Evolutionary conservation across 2,329 filamentous ascomycete species (phyloP).

Genomic region (Biscogniauxia sp.): DNA sequence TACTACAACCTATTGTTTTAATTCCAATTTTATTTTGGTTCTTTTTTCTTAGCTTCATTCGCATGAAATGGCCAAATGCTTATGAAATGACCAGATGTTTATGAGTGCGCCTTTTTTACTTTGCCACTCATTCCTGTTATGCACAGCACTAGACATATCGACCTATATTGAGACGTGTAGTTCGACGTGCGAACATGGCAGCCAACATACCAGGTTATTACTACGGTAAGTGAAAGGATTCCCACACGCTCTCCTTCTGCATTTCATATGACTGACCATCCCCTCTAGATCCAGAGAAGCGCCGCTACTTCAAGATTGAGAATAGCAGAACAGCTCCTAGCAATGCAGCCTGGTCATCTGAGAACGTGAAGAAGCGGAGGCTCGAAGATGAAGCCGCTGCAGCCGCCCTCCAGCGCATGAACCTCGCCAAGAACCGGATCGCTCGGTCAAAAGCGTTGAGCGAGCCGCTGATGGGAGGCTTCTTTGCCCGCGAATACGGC

Average conservation of each 20-base stretch:
- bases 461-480: conserved; percentile 33
- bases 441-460: conserved; percentile 33
- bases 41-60: too few species aligned
- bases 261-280: neutral
- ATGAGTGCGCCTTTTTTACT: neutral
- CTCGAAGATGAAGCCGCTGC: conserved; percentile 40
- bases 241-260: neutral
- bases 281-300: conserved; percentile 51
- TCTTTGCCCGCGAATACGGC: conserved; percentile 36
- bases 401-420: conserved; percentile 26
- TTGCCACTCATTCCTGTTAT: neutral
- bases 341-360: conserved; percentile 53
- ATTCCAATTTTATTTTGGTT: too few species aligned
- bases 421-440: conserved; percentile 38
- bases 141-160: neutral
- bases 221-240: conserved; percentile 40
- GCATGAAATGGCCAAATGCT: neutral
- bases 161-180: too few species aligned
- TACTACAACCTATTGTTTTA: too few species aligned
- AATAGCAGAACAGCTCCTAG: conserved; percentile 51
- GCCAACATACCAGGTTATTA: conserved; percentile 52
- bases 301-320: conserved; percentile 68
- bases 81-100: neutral
- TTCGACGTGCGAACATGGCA: conserved; percentile 6
- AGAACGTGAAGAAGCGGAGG: conserved; percentile 56